These are phyloP conservation scores for Suillus plorans DNA, from an alignment of 768 basidiomycete genomes.

Conservation along the genomic window DNA sequence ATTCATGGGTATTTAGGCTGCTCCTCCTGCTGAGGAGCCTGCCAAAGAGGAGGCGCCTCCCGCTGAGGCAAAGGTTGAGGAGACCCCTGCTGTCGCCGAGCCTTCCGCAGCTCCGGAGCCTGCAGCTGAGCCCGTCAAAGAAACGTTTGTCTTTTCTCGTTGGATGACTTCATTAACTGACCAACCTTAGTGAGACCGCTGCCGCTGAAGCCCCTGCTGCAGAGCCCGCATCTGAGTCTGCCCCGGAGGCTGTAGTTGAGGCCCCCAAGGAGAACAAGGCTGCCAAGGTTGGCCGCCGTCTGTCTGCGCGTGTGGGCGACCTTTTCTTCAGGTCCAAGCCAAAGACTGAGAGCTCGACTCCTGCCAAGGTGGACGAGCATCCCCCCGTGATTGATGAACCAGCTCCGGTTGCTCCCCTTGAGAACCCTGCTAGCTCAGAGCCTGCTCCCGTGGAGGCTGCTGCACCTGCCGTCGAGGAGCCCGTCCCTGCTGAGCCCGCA, in stretches of 20 bases:
- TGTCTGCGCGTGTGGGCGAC: constrained; percentile 80
- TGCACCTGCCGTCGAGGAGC: constrained; percentile 28
- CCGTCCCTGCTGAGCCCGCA: constrained; percentile 28
- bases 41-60: constrained; percentile 35
- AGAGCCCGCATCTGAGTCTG: constrained; percentile 28
- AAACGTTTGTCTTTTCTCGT: constrained; percentile 52
- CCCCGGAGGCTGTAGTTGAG: constrained; percentile 33
- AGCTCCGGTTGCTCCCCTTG: constrained; percentile 77
- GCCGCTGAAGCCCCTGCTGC: constrained; percentile 25
- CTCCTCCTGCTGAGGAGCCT: constrained; percentile 34
- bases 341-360: constrained; percentile 60
- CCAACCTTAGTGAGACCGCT: constrained; percentile 41
- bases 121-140: constrained; percentile 62
- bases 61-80: constrained; percentile 41
- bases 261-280: constrained; percentile 54
- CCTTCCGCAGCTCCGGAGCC: constrained; percentile 28
- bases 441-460: constrained; percentile 35
- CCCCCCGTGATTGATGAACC: constrained; percentile 89
- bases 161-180: constrained; percentile 10
- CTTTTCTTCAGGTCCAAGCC: constrained; percentile 85
- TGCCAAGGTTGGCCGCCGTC: constrained; percentile 73
- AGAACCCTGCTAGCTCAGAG: constrained; percentile 65
- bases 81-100: constrained; percentile 36
- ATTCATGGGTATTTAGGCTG: constrained; percentile 17
- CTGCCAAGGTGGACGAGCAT: constrained; percentile 86